Percentiles rank a stretch among this genome's conserved stretches.
These are phyloP conservation scores for Hypoxylon perforatum DNA, from an alignment of 495 filamentous ascomycete species.

Conservation along the genomic window DNA sequence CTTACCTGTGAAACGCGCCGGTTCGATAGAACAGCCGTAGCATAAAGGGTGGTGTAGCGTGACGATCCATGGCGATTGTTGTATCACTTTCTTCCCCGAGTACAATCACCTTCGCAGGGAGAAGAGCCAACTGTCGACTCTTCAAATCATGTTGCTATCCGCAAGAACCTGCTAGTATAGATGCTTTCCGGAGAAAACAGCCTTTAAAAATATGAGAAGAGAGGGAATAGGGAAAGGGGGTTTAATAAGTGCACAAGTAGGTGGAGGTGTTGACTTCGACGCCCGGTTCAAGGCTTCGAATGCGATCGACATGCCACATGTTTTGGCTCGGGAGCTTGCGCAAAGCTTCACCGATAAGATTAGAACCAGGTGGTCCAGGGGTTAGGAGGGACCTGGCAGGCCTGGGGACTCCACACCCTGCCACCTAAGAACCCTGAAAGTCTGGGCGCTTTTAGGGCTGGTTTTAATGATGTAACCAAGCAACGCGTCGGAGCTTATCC, in stretches of 20 bases:
- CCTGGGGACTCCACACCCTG: neutral
- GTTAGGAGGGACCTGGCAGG: too few species aligned
- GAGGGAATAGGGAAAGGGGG: conserved; percentile 2
- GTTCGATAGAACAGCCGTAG: conserved; percentile 88
- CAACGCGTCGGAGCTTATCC: neutral
- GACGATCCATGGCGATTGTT: conserved; percentile 65
- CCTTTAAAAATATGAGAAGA: too few species aligned
- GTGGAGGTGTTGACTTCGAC: conserved; percentile 4
- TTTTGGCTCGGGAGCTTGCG: conserved; percentile 26
- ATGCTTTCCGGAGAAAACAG: neutral
- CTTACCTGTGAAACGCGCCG: conserved; percentile 77
- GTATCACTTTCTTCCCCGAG: conserved; percentile 31
- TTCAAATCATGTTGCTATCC: conserved; percentile 34
- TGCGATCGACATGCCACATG: conserved; percentile 2
- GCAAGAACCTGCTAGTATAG: neutral
- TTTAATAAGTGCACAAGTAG: too few species aligned
- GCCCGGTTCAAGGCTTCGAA: conserved; percentile 12
- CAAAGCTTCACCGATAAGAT: conserved; percentile 34
- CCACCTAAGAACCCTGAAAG: neutral
- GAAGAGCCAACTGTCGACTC: conserved; percentile 6
- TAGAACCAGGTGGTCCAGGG: neutral
- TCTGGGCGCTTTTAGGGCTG: neutral
- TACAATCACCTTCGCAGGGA: conserved; percentile 24
- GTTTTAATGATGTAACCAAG: neutral
- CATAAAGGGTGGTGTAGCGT: conserved; percentile 82